phyloP scores from a whole-genome alignment of 202 grass and related monocot genomes.

The Zizania palustris region DNA sequence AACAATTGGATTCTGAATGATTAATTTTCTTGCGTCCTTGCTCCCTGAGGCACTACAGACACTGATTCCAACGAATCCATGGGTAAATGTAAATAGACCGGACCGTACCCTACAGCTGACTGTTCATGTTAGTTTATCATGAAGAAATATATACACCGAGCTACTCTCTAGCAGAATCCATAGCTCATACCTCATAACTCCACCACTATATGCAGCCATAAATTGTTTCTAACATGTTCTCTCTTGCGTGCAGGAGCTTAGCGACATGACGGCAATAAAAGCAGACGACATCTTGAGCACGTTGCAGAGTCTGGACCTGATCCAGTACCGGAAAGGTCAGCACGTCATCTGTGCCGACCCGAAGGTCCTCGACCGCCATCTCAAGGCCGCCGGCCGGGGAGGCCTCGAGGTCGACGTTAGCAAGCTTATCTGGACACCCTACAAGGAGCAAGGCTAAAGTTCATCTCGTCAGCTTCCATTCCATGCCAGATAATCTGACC shows the following conservation, averaged over 20 bases:
- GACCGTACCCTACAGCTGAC: background rate
- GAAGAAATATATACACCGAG: background rate
- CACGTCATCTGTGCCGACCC: conserved; percentile 98
- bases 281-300: conserved; percentile 93
- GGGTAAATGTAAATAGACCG: background rate
- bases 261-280: conserved; percentile 98
- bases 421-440: conserved; percentile 99
- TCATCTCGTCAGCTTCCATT: background rate
- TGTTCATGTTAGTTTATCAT: background rate
- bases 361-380: conserved; percentile 89
- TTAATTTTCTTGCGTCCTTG: conserved; percentile 29
- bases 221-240: conserved; percentile 27
- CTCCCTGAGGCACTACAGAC: conserved; percentile 12
- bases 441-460: conserved; percentile 94
- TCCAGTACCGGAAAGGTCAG: conserved; percentile 98
- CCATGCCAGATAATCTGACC: conserved; percentile 43
- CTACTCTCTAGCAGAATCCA: conserved; percentile 1
- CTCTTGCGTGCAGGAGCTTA: conserved; percentile 73
- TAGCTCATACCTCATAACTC: background rate
- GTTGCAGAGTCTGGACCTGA: conserved; percentile 86
- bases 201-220: background rate
- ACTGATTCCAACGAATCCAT: conserved; percentile 10
- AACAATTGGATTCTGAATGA: conserved; percentile 43
- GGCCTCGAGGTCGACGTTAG: conserved; percentile 87
- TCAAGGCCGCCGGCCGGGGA: conserved; percentile 87